phyloP scores from a whole-genome alignment of 1,139 yeast genomes.

The Magnusiomyces tetraspermus region DNA sequence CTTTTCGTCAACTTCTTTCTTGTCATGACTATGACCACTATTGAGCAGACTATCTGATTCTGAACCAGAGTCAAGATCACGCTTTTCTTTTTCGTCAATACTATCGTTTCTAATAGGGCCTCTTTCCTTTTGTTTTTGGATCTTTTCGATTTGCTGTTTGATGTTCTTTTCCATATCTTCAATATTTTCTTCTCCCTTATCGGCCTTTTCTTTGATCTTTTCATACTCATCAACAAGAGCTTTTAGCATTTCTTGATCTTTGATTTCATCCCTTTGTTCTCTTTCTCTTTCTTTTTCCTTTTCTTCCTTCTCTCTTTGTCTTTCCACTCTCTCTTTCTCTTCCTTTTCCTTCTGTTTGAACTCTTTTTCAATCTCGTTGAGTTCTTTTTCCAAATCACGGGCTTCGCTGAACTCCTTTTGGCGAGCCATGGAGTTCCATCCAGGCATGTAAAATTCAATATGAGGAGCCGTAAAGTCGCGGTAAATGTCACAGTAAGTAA shows the following conservation, averaged over 20 bases:
- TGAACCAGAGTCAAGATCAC: background rate
- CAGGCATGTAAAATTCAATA: constrained; percentile 15
- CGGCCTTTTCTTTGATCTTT: background rate
- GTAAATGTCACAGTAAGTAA: constrained; percentile 20
- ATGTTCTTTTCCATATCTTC: background rate
- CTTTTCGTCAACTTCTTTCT: background rate
- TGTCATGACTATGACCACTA: too few relatives aligned
- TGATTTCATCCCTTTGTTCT: background rate
- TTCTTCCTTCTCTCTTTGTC: constrained; percentile 3
- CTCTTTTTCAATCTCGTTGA: constrained; percentile 3
- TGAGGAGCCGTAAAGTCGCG: constrained; percentile 22
- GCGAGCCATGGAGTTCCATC: constrained; percentile 19
- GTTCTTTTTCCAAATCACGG: constrained; percentile 12
- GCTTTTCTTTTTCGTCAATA: background rate
- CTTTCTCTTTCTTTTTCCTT: constrained; percentile 2
- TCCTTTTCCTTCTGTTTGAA: constrained; percentile 4
- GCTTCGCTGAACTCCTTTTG: constrained; percentile 13
- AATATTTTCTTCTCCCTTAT: too few relatives aligned
- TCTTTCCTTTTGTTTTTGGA: background rate
- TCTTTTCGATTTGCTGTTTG: background rate
- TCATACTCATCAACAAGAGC: background rate
- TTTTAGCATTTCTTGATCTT: background rate
- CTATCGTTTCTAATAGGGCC: background rate
- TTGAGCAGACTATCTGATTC: too few relatives aligned
- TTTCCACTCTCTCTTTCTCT: constrained; percentile 3